Conservation (phyloP, 2,329 filamentous ascomycete species). For the Passalora sequoiae region DNA sequence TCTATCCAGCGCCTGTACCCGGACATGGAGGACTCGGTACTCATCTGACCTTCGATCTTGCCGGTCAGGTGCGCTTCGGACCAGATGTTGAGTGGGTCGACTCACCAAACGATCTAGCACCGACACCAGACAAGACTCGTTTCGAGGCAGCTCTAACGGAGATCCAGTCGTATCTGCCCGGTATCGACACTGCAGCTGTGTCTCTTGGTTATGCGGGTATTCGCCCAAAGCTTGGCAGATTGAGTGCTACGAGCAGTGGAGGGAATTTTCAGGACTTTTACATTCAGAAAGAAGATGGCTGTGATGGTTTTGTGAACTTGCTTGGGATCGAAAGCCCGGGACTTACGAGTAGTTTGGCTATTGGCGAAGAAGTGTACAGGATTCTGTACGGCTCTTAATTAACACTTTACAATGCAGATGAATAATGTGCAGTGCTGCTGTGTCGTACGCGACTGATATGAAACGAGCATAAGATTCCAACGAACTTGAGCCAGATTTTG, state of each 20-base stretch:
- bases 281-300: conserved; percentile 70
- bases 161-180: conserved; percentile 74
- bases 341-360: conserved; percentile 78
- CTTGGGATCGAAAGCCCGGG: conserved; percentile 92
- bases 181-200: conserved; percentile 61
- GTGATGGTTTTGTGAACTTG: conserved; percentile 78
- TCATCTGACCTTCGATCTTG: conserved; percentile 85
- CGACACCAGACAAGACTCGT: conserved; percentile 56
- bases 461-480: no score
- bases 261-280: conserved; percentile 79
- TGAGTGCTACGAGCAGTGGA: conserved; percentile 56
- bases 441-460: no score
- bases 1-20: conserved; percentile 82
- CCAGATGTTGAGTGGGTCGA: conserved; percentile 94
- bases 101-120: conserved; percentile 58
- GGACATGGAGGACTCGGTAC: conserved; percentile 83
- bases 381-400: conserved; percentile 50
- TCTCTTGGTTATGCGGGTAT: conserved; percentile 86
- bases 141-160: conserved; percentile 64
- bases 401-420: no score
- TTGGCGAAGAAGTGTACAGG: conserved; percentile 68
- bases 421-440: no score
- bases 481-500: no score
- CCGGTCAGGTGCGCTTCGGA: conserved; percentile 79
- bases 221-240: conserved; percentile 69